Evolutionary conservation across 2,329 filamentous ascomycete genomes (phyloP).

Genomic region (Ceratocystis destructans): DNA sequence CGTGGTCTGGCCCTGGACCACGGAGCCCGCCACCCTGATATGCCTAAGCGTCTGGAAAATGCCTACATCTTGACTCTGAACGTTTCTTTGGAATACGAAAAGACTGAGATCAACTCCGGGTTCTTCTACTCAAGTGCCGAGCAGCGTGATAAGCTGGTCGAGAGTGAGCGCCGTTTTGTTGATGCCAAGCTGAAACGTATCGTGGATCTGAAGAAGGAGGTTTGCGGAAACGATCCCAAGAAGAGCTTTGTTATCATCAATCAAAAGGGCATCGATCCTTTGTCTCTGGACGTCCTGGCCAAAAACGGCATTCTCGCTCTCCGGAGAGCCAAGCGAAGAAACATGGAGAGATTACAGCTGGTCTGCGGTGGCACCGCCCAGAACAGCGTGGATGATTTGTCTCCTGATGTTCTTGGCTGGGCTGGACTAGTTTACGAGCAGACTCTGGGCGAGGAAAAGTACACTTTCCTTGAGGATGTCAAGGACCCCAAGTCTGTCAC

Average conservation of each 20-base stretch:
- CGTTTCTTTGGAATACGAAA: conserved; percentile 95
- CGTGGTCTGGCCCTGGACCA: conserved; percentile 86
- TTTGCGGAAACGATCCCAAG: conserved; percentile 82
- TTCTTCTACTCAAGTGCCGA: conserved; percentile 98
- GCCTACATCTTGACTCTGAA: conserved; percentile 91
- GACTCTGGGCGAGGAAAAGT: conserved; percentile 95
- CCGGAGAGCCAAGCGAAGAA: conserved; percentile 87
- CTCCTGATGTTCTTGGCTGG: conserved; percentile 82
- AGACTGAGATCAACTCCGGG: conserved; percentile 96
- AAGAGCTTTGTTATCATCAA: conserved; percentile 98
- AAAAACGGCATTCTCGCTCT: conserved; percentile 97
- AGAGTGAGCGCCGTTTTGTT: conserved; percentile 90
- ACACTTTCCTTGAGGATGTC: conserved; percentile 95
- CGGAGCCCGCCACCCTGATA: conserved; percentile 90
- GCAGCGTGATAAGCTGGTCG: conserved; percentile 93
- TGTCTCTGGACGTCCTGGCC: conserved; percentile 87
- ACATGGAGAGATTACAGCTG: conserved; percentile 96
- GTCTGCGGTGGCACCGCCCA: conserved; percentile 83
- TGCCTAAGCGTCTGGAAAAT: conserved; percentile 93
- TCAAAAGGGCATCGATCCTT: conserved; percentile 96
- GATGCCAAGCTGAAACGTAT: conserved; percentile 96
- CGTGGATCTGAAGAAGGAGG: conserved; percentile 92
- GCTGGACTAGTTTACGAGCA: conserved; percentile 95
- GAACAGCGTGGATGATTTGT: conserved; percentile 91
- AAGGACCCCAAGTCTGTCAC: conserved; percentile 98